Percentiles rank a stretch among this genome's conserved stretches.
Evolutionary conservation across 1,284 basidiomycete genomes (phyloP).

Genomic region (Microbotryum scabiosae): DNA sequence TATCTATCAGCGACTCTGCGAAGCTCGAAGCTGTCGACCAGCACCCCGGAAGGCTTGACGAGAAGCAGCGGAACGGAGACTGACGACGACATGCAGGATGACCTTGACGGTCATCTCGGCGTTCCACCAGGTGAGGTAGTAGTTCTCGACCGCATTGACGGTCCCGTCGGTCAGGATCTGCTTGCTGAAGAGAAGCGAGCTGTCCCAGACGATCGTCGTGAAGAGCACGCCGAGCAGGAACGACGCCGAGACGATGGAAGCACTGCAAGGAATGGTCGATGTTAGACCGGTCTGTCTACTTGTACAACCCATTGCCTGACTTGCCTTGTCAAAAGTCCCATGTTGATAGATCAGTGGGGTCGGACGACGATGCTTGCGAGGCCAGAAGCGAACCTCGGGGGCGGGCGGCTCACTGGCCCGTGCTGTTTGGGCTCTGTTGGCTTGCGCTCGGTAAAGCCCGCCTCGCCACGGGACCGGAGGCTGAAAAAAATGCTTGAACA

Average conservation of each 20-base stretch:
- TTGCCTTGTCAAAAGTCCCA: slow-evolving; percentile 1
- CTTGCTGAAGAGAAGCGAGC: slow-evolving; percentile 17
- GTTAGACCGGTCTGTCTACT: neutral
- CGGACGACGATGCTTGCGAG: neutral
- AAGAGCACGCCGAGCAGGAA: slow-evolving; percentile 29
- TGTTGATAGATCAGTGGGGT: neutral
- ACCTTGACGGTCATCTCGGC: slow-evolving; percentile 28
- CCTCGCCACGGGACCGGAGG: neutral
- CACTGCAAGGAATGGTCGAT: neutral
- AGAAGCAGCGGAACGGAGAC: neutral
- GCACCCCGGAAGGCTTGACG: neutral
- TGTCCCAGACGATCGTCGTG: slow-evolving; percentile 25
- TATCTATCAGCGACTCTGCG: no score
- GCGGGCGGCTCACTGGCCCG: neutral
- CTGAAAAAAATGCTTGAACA: neutral
- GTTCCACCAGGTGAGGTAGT: slow-evolving; percentile 32
- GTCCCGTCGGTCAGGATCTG: slow-evolving; percentile 4
- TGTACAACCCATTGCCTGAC: neutral
- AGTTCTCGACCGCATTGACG: slow-evolving; percentile 15
- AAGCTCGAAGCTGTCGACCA: neutral
- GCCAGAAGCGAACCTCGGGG: neutral
- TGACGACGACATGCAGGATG: slow-evolving; percentile 28
- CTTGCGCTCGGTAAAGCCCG: neutral
- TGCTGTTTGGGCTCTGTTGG: neutral
- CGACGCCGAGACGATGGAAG: slow-evolving; percentile 13